Evolutionary conservation across 2,329 filamentous ascomycete genomes (phyloP).

Genomic region (Penicillium crustosum): DNA sequence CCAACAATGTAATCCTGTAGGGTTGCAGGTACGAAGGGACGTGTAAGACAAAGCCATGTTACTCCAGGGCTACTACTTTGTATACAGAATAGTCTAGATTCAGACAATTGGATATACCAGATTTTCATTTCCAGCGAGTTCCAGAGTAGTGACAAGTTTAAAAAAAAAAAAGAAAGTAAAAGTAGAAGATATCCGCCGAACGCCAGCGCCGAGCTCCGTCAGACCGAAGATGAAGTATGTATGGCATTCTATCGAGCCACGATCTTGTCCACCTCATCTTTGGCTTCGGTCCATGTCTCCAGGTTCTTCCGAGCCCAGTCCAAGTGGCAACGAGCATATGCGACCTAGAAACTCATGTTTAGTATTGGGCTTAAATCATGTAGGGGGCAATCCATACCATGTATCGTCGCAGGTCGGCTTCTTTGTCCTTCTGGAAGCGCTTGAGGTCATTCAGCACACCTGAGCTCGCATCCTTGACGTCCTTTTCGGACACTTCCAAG

Average conservation of each 20-base stretch:
- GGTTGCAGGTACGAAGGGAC: background rate
- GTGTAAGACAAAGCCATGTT: background rate
- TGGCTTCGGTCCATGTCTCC: constrained; percentile 90
- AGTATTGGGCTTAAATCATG: background rate
- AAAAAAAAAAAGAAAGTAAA: background rate
- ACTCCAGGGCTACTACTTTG: background rate
- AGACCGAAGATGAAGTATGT: background rate
- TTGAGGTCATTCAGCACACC: constrained; percentile 88
- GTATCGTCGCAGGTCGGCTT: constrained; percentile 87
- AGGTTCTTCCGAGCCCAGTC: constrained; percentile 92
- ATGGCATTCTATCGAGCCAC: constrained; percentile 43
- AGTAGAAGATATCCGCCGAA: background rate
- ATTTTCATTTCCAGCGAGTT: background rate
- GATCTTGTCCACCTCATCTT: constrained; percentile 84
- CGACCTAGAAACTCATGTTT: constrained; percentile 59
- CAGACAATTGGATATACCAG: background rate
- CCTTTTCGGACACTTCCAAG: constrained; percentile 79
- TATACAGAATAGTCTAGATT: background rate
- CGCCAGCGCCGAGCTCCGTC: constrained; percentile 1
- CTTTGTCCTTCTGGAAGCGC: constrained; percentile 92
- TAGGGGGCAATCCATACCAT: constrained; percentile 67
- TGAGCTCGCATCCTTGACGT: constrained; percentile 87
- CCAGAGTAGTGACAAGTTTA: background rate
- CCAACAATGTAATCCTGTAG: background rate
- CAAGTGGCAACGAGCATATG: constrained; percentile 87